Evolutionary conservation across 2,329 filamentous ascomycete species (phyloP).

Genomic region (Fonsecaea nubica): DNA sequence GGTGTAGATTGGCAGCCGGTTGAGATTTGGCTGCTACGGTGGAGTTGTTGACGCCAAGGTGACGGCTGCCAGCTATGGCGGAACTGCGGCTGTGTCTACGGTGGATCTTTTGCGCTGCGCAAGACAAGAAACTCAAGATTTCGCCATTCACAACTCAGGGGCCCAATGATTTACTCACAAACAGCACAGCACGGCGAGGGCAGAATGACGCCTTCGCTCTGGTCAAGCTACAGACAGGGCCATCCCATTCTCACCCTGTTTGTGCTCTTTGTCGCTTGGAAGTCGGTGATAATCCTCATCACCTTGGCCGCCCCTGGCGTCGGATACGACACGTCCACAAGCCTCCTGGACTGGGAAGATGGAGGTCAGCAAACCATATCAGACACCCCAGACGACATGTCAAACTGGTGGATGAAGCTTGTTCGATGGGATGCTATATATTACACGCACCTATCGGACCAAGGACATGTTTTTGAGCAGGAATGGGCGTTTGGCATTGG

Average conservation of each 20-base stretch:
- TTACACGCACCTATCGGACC: slow-evolving; percentile 60
- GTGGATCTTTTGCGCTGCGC: not conserved
- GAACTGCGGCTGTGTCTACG: not conserved
- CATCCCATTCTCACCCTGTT: slow-evolving; percentile 25
- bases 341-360: slow-evolving; percentile 51
- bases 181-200: not conserved
- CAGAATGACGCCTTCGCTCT: slow-evolving; percentile 9
- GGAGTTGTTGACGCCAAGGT: too few relatives aligned
- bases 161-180: too few relatives aligned
- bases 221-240: slow-evolving; percentile 7
- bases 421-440: slow-evolving; percentile 70
- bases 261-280: slow-evolving; percentile 61
- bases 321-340: slow-evolving; percentile 69
- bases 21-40: not conserved
- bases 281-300: slow-evolving; percentile 59
- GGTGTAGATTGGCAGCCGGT: not conserved
- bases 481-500: slow-evolving; percentile 71
- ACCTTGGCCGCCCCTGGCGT: slow-evolving; percentile 60
- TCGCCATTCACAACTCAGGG: too few relatives aligned
- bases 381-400: slow-evolving; percentile 33
- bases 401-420: slow-evolving; percentile 51
- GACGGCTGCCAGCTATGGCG: too few relatives aligned
- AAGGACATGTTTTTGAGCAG: slow-evolving; percentile 66
- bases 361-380: not conserved
- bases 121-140: not conserved